Evolutionary conservation across 192 early-diverging fungal genomes (phyloP).

Genomic region (Entomortierella beljakovae): DNA sequence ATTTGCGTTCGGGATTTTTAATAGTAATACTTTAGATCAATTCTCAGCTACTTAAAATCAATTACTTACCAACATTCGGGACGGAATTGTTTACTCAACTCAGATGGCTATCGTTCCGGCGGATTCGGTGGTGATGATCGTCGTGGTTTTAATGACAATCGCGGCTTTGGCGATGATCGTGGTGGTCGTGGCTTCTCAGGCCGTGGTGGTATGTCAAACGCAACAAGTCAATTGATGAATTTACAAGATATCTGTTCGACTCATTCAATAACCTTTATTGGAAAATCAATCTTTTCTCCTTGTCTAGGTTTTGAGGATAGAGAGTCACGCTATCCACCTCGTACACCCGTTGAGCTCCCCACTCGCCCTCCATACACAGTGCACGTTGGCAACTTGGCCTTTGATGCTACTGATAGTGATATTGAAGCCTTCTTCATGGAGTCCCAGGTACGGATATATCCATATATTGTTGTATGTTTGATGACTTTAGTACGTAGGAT

Average conservation of each 20-base stretch:
- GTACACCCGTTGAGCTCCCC: slow-evolving; percentile 75
- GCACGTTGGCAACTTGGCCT: slow-evolving; percentile 92
- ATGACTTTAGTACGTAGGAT: background rate
- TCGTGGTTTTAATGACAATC: no score
- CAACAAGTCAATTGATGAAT: no score
- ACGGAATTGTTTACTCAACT: background rate
- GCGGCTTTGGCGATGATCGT: slow-evolving; percentile 35
- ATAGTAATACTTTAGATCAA: no score
- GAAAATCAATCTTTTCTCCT: background rate
- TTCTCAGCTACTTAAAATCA: no score
- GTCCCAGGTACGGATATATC: slow-evolving; percentile 63
- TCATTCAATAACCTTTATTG: background rate
- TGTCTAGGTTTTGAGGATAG: slow-evolving; percentile 14
- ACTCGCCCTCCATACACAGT: slow-evolving; percentile 90
- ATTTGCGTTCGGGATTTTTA: background rate
- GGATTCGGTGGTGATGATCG: slow-evolving; percentile 41
- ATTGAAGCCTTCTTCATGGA: slow-evolving; percentile 80
- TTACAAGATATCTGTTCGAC: no score
- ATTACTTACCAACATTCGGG: background rate
- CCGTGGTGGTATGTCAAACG: slow-evolving; percentile 46
- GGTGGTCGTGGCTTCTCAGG: slow-evolving; percentile 49
- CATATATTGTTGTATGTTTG: no score
- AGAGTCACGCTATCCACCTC: slow-evolving; percentile 58
- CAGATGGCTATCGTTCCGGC: slow-evolving; percentile 47
- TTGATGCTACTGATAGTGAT: slow-evolving; percentile 81